Evolutionary conservation across 2,329 filamentous ascomycete genomes (phyloP).

Genomic region (Paecilomyces dactylethromorphus): DNA sequence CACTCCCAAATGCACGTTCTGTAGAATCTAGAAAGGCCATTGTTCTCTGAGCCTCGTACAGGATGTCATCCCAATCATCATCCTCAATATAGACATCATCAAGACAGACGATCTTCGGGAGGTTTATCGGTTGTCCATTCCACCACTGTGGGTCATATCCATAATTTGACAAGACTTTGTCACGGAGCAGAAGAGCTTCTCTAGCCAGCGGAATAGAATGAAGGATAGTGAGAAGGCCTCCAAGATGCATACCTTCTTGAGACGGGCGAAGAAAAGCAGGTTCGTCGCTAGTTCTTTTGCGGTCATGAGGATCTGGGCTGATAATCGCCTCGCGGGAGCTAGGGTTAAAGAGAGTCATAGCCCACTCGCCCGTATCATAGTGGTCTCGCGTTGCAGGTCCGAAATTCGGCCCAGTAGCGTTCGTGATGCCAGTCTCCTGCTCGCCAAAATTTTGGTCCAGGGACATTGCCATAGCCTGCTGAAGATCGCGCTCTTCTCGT

Average conservation of each 20-base stretch:
- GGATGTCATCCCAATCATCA: conserved; percentile 38
- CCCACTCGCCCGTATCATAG: conserved; percentile 52
- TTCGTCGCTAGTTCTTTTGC: conserved; percentile 41
- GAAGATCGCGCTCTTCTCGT: conserved; percentile 38
- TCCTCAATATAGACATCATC: conserved; percentile 25
- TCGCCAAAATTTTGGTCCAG: conserved; percentile 34
- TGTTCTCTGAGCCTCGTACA: conserved; percentile 54
- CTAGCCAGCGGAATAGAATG: conserved; percentile 54
- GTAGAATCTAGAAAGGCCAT: conserved; percentile 56
- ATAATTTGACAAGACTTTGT: conserved; percentile 43
- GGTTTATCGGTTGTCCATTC: conserved; percentile 49
- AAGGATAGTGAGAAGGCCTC: conserved; percentile 55
- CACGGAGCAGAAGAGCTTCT: conserved; percentile 49
- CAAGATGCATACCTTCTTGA: conserved; percentile 47
- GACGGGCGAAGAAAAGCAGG: conserved; percentile 55
- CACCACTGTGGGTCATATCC: conserved; percentile 56
- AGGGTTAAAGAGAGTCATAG: conserved; percentile 44
- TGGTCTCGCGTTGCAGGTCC: conserved; percentile 49
- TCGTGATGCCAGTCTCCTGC: conserved; percentile 52
- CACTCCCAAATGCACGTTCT: conserved; percentile 52
- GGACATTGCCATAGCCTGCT: conserved; percentile 42
- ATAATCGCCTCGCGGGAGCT: conserved; percentile 48
- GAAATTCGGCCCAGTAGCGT: conserved; percentile 38
- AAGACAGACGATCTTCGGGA: conserved; percentile 46
- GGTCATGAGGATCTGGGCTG: conserved; percentile 46